phyloP scores from a whole-genome alignment of 805 yeast species.

The Saccharomycopsis olivae region DNA sequence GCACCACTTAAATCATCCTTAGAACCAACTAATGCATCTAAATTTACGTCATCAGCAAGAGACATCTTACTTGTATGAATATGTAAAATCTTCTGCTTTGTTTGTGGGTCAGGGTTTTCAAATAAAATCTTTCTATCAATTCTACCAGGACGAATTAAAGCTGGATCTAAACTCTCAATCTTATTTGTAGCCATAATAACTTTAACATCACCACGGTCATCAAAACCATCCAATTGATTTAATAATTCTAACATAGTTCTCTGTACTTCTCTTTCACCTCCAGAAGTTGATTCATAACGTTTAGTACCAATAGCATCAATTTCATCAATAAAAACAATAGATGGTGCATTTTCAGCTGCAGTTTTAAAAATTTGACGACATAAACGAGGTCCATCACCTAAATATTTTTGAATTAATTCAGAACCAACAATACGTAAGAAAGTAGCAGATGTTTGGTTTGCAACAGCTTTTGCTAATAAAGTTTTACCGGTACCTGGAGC shows the following conservation, averaged over 20 bases:
- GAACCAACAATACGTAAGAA: slow-evolving; percentile 95
- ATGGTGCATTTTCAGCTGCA: slow-evolving; percentile 95
- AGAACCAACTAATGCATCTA: slow-evolving; percentile 85
- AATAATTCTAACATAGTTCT: slow-evolving; percentile 94
- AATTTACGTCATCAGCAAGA: slow-evolving; percentile 83
- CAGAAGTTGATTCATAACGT: slow-evolving; percentile 75
- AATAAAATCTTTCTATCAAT: slow-evolving; percentile 94
- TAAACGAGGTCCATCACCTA: slow-evolving; percentile 96
- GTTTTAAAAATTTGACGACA: slow-evolving; percentile 91
- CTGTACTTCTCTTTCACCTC: slow-evolving; percentile 95
- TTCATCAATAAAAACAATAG: slow-evolving; percentile 97
- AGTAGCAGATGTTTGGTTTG: slow-evolving; percentile 94
- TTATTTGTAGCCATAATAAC: slow-evolving; percentile 97
- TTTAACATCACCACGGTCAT: slow-evolving; percentile 85
- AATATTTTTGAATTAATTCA: slow-evolving; percentile 89
- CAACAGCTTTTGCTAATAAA: slow-evolving; percentile 91
- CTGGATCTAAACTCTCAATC: slow-evolving; percentile 90
- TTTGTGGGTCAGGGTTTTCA: slow-evolving; percentile 90
- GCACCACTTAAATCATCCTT: slow-evolving; percentile 99
- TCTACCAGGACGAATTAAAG: slow-evolving; percentile 91
- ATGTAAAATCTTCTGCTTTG: slow-evolving; percentile 85
- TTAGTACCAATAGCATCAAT: slow-evolving; percentile 99
- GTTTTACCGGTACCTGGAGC: slow-evolving; percentile 99
- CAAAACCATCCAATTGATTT: slow-evolving; percentile 94
- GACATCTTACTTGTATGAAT: slow-evolving; percentile 96